Percentiles rank a stretch among this genome's conserved stretches.
These are phyloP conservation scores for Phytopythium boreale DNA, from an alignment of 352 stramenopile species.

Conservation along the genomic window DNA sequence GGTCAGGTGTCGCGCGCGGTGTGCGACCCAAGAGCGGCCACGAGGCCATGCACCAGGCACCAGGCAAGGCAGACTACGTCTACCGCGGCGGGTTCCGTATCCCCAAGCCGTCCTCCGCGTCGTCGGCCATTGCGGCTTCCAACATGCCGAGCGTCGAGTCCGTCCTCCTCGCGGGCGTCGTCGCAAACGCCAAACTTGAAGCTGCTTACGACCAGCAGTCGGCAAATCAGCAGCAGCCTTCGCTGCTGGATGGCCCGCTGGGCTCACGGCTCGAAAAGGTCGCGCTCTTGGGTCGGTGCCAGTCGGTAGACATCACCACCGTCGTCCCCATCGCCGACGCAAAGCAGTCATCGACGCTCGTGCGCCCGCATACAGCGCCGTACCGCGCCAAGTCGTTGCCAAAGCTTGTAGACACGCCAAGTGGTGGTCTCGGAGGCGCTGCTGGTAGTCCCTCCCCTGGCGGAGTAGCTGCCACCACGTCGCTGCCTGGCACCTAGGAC, in stretches of 20 bases:
- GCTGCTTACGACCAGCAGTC: neutral
- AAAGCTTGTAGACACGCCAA: slow-evolving; percentile 13
- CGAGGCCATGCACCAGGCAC: slow-evolving; percentile 35
- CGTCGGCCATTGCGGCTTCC: neutral
- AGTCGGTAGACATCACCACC: slow-evolving; percentile 23
- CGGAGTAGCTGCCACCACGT: neutral
- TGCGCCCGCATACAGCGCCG: slow-evolving; percentile 48
- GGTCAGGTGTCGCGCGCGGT: slow-evolving; percentile 27
- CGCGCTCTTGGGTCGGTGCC: slow-evolving; percentile 31
- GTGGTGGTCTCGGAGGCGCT: neutral
- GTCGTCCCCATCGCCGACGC: slow-evolving; percentile 1
- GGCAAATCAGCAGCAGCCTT: slow-evolving; percentile 1
- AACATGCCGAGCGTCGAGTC: slow-evolving; percentile 17
- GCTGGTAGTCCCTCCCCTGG: neutral
- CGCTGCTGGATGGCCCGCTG: slow-evolving; percentile 18
- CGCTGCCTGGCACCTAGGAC: neutral
- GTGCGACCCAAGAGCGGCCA: slow-evolving; percentile 28
- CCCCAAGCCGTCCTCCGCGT: slow-evolving; percentile 17
- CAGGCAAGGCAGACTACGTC: slow-evolving; percentile 45
- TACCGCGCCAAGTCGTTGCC: slow-evolving; percentile 49
- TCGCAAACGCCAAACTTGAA: slow-evolving; percentile 4
- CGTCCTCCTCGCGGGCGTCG: slow-evolving; percentile 10
- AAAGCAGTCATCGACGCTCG: slow-evolving; percentile 5
- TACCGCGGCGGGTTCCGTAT: slow-evolving; percentile 63
- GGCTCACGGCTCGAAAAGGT: slow-evolving; percentile 42